These are phyloP conservation scores for Scutellaria barbata DNA, from an alignment of 257 asterid genomes.

Conservation along the genomic window DNA sequence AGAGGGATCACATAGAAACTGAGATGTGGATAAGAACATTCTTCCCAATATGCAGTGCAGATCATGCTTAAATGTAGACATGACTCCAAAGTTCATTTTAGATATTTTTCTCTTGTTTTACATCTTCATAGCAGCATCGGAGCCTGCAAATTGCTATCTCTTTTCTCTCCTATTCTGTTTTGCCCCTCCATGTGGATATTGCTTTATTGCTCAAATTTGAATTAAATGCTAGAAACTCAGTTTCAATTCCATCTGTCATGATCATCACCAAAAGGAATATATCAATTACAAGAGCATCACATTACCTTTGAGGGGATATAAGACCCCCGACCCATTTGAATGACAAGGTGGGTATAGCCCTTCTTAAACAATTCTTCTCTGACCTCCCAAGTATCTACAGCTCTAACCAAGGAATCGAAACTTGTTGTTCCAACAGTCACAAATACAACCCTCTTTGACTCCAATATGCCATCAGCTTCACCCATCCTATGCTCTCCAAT, in stretches of 20 bases:
- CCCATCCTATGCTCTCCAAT: constrained; percentile 43
- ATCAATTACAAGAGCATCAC: constrained; percentile 6
- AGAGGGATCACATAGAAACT: neutral
- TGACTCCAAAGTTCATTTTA: neutral
- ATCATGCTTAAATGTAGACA: neutral
- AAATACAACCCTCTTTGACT: constrained; percentile 62
- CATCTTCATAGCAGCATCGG: neutral
- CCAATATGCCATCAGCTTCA: constrained; percentile 43
- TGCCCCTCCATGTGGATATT: neutral
- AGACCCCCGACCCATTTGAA: constrained; percentile 96
- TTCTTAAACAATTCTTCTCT: constrained; percentile 60
- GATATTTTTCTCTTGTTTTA: neutral
- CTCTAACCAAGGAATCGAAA: constrained; percentile 88
- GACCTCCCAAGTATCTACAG: constrained; percentile 71
- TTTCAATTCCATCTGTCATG: neutral
- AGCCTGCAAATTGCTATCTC: neutral
- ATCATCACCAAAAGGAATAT: neutral
- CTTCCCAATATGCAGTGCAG: neutral
- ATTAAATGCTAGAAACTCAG: neutral
- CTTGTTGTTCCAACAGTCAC: constrained; percentile 93
- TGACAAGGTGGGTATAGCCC: constrained; percentile 77
- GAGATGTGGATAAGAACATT: neutral
- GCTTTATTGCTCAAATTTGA: constrained; percentile 15
- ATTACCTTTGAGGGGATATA: constrained; percentile 76
- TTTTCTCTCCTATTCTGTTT: neutral